Base-by-base conservation (phyloP, 805 yeast species). In the Myxozyma udenii region DNA sequence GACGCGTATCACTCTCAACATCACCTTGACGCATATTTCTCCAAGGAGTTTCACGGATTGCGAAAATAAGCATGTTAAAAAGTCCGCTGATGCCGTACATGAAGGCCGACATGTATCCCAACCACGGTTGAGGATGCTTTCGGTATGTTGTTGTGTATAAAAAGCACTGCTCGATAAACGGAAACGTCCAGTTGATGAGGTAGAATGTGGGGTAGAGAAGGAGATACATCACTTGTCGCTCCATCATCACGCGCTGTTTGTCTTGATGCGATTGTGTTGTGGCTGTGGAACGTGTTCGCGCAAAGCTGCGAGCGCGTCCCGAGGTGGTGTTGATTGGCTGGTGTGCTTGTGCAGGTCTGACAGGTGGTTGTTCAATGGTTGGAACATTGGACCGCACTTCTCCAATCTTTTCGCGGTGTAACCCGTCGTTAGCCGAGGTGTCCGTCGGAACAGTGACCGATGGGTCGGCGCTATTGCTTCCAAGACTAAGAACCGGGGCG, bases 191-290 rank as follows among this genome's bases (percentile, higher is more conserved):
- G 42, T 88, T 68, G 24, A 85, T 73, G 51, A 87, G 74, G 67
- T 87, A 89, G 1, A 95, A 84, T 38, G 84, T 70, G 2, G 97
- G 97, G 65, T 89, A 89, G 41, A 89, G 74, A 67, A 89, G 87
- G 43, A 89, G 83, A 28, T 84, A 75, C 62, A 81, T 81, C 77
- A 87, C 81, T 69, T 89, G 95, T 50, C 81, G 80, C 64, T 84
- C 81, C 45, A 89, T 85, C 55, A 78, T 76, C 25, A 76, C 68
- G 58, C 88, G 81, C 18, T 66, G 55, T 22, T 54, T 54, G 22
- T 51, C 55, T 23, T 55, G 52, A 14, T 41, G 48, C 32, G 44
- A 33, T 22, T 3, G 36, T 35, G 16, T 37, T 25, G 19, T 32
- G 28, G 33, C 43, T 7, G 37, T 36, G 7, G 41, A 41, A n/a